phyloP scores from a whole-genome alignment of 2,329 filamentous ascomycete species.

The Aspergillus fructus region DNA sequence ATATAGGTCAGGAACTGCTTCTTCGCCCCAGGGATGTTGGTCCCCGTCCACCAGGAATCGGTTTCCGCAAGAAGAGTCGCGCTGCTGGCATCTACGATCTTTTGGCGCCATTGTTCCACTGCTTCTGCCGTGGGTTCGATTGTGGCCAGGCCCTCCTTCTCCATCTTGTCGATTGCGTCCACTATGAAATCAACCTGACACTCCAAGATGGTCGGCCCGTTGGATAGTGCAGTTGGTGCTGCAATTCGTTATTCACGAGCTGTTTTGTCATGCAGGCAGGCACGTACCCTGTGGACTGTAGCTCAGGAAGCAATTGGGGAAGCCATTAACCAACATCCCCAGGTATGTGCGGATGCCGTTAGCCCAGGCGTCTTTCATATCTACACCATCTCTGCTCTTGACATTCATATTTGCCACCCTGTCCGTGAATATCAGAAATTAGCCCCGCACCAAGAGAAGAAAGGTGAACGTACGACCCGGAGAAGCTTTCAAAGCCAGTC shows the following conservation, averaged over 20 bases:
- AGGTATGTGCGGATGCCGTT: slow-evolving; percentile 37
- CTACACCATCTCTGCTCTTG: neutral
- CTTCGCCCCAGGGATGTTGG: slow-evolving; percentile 24
- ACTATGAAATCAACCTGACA: slow-evolving; percentile 58
- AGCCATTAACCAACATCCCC: slow-evolving; percentile 41
- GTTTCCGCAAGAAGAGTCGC: slow-evolving; percentile 49
- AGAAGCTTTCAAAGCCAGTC: slow-evolving; percentile 44
- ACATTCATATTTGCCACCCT: slow-evolving; percentile 31
- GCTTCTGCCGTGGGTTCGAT: slow-evolving; percentile 52
- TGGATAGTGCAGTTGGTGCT: slow-evolving; percentile 54
- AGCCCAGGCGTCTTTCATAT: slow-evolving; percentile 13
- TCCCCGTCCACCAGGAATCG: slow-evolving; percentile 25
- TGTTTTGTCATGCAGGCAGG: rapidly evolving
- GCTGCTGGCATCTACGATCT: slow-evolving; percentile 48
- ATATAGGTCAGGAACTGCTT: slow-evolving; percentile 9
- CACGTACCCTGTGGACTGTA: slow-evolving; percentile 53
- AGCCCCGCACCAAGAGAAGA: too few relatives aligned
- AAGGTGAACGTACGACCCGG: slow-evolving; percentile 22
- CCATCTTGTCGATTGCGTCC: slow-evolving; percentile 52
- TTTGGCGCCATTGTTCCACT: slow-evolving; percentile 51
- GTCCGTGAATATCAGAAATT: neutral
- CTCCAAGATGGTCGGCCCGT: slow-evolving; percentile 55
- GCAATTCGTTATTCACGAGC: neutral
- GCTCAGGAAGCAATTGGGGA: slow-evolving; percentile 53
- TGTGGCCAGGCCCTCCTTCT: slow-evolving; percentile 47